A percentile compares a stretch with the other conserved stretches of the same genome.
Conservation (phyloP, 331 rosid genomes). For the Acacia pycnantha region DNA sequence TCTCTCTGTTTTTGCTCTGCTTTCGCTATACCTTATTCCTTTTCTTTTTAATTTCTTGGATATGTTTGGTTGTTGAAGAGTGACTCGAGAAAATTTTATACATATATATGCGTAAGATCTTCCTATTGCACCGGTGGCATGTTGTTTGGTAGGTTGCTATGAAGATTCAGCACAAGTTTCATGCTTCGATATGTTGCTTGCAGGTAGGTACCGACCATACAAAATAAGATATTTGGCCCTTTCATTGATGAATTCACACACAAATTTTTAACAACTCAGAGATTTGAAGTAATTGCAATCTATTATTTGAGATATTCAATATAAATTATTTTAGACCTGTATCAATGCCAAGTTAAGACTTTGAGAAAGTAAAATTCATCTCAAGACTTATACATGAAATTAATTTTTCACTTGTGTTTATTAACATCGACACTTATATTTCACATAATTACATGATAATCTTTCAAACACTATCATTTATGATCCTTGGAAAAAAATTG, state of each 20-base stretch:
- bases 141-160: conserved; percentile 28
- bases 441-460: background rate
- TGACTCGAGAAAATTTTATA: background rate
- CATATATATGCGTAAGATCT: background rate
- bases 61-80: conserved; percentile 1
- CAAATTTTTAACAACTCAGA: background rate
- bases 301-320: background rate
- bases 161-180: background rate
- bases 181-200: background rate
- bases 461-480: background rate
- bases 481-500: background rate
- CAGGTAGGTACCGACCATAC: background rate
- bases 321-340: background rate
- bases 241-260: background rate
- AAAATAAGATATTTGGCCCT: background rate
- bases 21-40: background rate
- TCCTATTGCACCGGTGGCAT: conserved; percentile 30
- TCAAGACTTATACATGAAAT: background rate
- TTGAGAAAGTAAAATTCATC: background rate
- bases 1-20: background rate
- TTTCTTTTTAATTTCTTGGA: background rate
- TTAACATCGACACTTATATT: background rate
- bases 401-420: background rate
- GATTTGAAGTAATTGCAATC: background rate
- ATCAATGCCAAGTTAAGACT: background rate